Evolutionary conservation across 2,329 filamentous ascomycete species (phyloP).

Genomic region (Epichloe amarillans): DNA sequence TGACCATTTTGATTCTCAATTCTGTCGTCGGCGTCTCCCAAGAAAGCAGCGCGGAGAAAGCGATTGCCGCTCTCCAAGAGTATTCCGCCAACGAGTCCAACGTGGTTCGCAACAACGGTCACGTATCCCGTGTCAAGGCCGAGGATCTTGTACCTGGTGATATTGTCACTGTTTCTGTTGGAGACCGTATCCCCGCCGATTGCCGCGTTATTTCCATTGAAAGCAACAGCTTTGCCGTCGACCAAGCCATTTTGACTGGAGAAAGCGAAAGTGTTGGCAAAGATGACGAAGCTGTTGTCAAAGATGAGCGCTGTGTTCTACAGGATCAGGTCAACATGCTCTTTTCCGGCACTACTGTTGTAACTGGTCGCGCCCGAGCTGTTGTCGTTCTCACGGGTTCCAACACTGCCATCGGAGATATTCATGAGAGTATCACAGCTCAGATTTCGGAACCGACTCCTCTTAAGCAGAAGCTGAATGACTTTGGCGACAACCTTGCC

Average conservation of each 20-base stretch:
- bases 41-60: constrained; percentile 97
- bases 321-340: constrained; percentile 97
- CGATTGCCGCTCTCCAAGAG: constrained; percentile 93
- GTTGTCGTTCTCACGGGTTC: constrained; percentile 82
- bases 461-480: constrained; percentile 95
- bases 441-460: constrained; percentile 97
- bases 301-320: constrained; percentile 77
- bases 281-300: constrained; percentile 51
- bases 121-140: constrained; percentile 74
- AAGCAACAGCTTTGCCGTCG: constrained; percentile 93
- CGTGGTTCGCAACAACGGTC: constrained; percentile 68
- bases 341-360: constrained; percentile 95
- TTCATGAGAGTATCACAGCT: constrained; percentile 94
- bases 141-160: constrained; percentile 94
- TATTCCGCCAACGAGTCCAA: constrained; percentile 98
- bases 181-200: constrained; percentile 88
- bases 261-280: constrained; percentile 97
- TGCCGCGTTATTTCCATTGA: constrained; percentile 81
- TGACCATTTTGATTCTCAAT: constrained; percentile 94
- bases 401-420: constrained; percentile 91
- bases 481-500: constrained; percentile 89
- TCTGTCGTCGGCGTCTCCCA: constrained; percentile 95
- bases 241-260: constrained; percentile 93
- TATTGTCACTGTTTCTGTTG: constrained; percentile 74
- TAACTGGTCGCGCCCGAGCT: constrained; percentile 83